Conservation (phyloP, 2,329 filamentous ascomycete genomes). For the Microdochium paspali region DNA sequence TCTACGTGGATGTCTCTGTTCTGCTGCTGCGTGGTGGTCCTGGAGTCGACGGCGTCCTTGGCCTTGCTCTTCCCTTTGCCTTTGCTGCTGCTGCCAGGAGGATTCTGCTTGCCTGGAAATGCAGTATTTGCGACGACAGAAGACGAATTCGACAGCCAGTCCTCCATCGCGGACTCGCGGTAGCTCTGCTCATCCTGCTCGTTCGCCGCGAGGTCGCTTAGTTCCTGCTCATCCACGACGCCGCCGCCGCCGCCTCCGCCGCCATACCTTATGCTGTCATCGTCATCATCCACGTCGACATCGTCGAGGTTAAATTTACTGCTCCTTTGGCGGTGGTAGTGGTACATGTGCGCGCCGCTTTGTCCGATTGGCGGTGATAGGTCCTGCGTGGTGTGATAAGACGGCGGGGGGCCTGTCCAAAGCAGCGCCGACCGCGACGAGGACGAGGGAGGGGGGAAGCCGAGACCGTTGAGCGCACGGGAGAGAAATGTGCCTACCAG, state of each 20-base stretch:
- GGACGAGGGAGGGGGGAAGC: background rate
- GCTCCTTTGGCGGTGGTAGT: no score
- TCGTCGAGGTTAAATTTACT: no score
- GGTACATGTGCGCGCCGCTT: background rate
- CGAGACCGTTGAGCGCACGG: background rate
- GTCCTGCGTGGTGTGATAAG: background rate
- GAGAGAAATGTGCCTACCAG: background rate
- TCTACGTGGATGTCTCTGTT: background rate
- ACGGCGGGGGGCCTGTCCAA: background rate
- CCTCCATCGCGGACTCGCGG: background rate
- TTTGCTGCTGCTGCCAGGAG: no score
- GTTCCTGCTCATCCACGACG: background rate
- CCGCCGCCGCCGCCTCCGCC: background rate
- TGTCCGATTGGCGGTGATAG: background rate
- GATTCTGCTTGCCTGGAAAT: no score
- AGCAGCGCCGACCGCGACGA: background rate
- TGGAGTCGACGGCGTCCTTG: background rate
- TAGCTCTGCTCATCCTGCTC: background rate
- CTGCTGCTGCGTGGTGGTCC: background rate
- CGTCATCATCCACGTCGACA: slow-evolving; percentile 4
- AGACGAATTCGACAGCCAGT: background rate
- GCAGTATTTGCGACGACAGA: background rate
- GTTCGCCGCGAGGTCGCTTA: background rate
- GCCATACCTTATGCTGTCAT: background rate
- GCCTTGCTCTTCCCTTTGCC: no score